Conservation (phyloP, 345 rosid genomes). For the Populus nigra region DNA sequence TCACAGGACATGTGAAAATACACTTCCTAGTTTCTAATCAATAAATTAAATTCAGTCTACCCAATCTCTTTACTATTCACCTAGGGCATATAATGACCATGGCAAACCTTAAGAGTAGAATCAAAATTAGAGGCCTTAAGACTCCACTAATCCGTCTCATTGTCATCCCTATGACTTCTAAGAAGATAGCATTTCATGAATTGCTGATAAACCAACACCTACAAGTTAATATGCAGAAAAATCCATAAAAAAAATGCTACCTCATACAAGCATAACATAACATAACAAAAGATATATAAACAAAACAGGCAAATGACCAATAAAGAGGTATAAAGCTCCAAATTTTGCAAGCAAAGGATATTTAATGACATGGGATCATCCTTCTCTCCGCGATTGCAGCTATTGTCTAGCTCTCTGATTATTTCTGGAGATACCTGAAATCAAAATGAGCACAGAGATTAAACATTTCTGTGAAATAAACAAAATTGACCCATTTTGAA, state of each 20-base stretch:
- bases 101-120: not conserved
- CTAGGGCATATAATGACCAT: not conserved
- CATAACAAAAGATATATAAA: not conserved
- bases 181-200: not conserved
- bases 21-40: not conserved
- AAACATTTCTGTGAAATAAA: not conserved
- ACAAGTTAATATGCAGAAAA: not conserved
- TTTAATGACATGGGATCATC: constrained; percentile 62
- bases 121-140: not conserved
- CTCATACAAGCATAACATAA: not conserved
- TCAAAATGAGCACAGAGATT: constrained; percentile 5
- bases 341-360: constrained; percentile 55
- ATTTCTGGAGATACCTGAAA: constrained; percentile 84
- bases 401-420: constrained; percentile 63
- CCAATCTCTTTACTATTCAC: not conserved
- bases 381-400: constrained; percentile 87
- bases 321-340: not conserved
- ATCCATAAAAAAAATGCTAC: not conserved
- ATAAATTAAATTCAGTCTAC: not conserved
- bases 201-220: not conserved
- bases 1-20: not conserved
- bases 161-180: not conserved
- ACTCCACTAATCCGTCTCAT: not conserved
- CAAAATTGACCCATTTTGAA: not conserved
- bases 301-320: not conserved